A percentile compares a stretch with the other conserved stretches of the same genome.
Evolutionary conservation across 2,329 filamentous ascomycete species (phyloP).

Genomic region (Ceratocystis cubensis): DNA sequence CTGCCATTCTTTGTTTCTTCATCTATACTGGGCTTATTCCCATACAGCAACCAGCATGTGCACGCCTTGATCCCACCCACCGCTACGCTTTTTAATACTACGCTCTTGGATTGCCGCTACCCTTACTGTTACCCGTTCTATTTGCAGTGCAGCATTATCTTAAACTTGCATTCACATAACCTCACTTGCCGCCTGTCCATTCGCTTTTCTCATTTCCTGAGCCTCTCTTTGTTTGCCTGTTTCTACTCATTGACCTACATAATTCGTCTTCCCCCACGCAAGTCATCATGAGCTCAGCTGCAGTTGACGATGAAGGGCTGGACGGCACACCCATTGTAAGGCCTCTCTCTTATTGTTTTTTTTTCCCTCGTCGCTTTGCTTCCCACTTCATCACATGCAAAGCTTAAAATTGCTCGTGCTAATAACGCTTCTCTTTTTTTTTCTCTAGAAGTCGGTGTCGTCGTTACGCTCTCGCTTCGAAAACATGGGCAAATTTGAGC

Average conservation of each 20-base stretch:
- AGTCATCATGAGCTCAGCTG: conserved; percentile 20
- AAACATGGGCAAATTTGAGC: conserved; percentile 48
- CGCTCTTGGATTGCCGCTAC: neutral
- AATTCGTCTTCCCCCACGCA: neutral
- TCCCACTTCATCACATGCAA: neutral
- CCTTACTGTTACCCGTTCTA: neutral
- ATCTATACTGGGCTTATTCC: neutral
- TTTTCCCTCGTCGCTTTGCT: neutral
- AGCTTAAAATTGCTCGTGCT: conserved; percentile 26
- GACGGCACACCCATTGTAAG: conserved; percentile 67
- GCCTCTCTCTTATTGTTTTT: conserved; percentile 17
- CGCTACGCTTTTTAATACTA: neutral
- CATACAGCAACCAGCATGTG: neutral
- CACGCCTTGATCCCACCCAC: conserved; percentile 8
- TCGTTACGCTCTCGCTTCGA: conserved; percentile 72
- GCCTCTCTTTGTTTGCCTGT: neutral
- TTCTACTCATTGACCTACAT: neutral
- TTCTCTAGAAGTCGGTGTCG: conserved; percentile 60
- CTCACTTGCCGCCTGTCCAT: neutral
- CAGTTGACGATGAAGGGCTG: conserved; percentile 40
- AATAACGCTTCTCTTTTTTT: conserved; percentile 27
- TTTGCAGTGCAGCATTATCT: conserved; percentile 14
- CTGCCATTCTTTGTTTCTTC: neutral
- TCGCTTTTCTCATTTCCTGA: neutral
- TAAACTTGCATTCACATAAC: conserved; percentile 16